Evolutionary conservation across 139 green algal genomes (phyloP).

Genomic region (Chlorella sp.): DNA sequence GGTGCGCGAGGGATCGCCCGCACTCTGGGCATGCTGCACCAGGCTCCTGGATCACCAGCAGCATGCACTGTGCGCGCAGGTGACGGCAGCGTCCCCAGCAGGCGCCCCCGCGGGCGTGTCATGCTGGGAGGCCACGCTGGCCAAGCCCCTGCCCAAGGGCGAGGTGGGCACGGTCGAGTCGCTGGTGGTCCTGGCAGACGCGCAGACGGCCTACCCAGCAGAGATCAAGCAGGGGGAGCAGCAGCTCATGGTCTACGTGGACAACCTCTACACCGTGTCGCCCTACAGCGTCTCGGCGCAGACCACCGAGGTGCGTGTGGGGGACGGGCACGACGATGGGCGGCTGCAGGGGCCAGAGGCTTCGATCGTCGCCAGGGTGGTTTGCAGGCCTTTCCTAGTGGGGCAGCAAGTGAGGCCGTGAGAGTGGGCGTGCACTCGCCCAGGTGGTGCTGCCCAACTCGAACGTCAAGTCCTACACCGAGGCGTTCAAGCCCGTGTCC

Average conservation of each 20-base stretch:
- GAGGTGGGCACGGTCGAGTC: constrained; percentile 14
- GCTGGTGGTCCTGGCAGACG: constrained; percentile 33
- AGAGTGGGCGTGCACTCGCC: not conserved
- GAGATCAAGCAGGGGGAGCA: constrained; percentile 58
- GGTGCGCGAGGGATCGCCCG: no score
- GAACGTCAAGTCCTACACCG: constrained; percentile 40
- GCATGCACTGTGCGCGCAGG: no score
- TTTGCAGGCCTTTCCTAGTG: no score
- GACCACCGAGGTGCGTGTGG: constrained; percentile 45
- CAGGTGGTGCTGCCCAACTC: constrained; percentile 39
- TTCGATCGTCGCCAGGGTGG: no score
- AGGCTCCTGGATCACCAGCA: no score
- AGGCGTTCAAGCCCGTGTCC: constrained; percentile 19
- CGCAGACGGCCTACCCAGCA: constrained; percentile 50
- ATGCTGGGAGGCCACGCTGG: constrained; percentile 42
- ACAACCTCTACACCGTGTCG: constrained; percentile 48
- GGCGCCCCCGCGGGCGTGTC: no score
- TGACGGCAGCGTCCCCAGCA: no score
- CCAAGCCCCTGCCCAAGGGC: constrained; percentile 10
- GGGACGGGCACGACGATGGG: no score
- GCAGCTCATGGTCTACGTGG: constrained; percentile 65
- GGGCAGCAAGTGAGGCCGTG: no score
- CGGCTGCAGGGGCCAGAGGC: no score
- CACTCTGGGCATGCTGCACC: no score
- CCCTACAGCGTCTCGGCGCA: constrained; percentile 58